phyloP scores from a whole-genome alignment of 2,329 filamentous ascomycete genomes.

The Fusarium globosum region DNA sequence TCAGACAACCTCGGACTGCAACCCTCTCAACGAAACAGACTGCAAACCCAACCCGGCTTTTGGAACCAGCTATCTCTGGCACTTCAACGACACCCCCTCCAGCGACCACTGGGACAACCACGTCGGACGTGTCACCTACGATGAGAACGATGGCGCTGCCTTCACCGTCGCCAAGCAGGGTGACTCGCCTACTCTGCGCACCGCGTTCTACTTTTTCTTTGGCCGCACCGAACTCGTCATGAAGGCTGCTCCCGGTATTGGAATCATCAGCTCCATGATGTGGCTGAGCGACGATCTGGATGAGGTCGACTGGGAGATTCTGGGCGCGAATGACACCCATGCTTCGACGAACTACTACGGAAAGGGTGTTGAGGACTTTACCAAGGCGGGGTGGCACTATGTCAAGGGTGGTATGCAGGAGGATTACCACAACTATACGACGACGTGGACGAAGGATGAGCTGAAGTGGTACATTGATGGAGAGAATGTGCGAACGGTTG shows the following conservation, averaged over 20 bases:
- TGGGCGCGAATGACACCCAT: slow-evolving; percentile 72
- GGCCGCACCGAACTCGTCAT: slow-evolving; percentile 82
- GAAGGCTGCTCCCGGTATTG: slow-evolving; percentile 78
- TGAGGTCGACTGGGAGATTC: slow-evolving; percentile 89
- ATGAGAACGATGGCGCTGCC: slow-evolving; percentile 69
- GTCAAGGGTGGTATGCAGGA: slow-evolving; percentile 65
- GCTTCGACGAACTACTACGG: slow-evolving; percentile 83
- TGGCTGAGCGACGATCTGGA: slow-evolving; percentile 86
- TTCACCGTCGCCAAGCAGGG: slow-evolving; percentile 78
- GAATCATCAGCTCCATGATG: slow-evolving; percentile 86
- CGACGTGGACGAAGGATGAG: slow-evolving; percentile 74
- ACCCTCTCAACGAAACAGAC: slow-evolving; percentile 74
- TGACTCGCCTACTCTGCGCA: slow-evolving; percentile 82
- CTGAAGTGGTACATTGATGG: slow-evolving; percentile 79
- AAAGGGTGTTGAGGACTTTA: slow-evolving; percentile 74
- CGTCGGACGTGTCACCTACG: slow-evolving; percentile 72
- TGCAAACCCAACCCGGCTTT: slow-evolving; percentile 80
- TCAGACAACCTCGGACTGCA: slow-evolving; percentile 82
- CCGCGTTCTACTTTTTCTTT: slow-evolving; percentile 88
- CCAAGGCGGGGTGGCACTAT: slow-evolving; percentile 70
- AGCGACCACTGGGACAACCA: slow-evolving; percentile 72
- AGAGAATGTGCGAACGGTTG: slow-evolving; percentile 70
- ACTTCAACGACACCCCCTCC: slow-evolving; percentile 72
- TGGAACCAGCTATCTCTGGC: slow-evolving; percentile 69
- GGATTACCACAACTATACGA: slow-evolving; percentile 80